Base-by-base conservation (phyloP, 129 eudicot species). In the Artemisia annua region DNA sequence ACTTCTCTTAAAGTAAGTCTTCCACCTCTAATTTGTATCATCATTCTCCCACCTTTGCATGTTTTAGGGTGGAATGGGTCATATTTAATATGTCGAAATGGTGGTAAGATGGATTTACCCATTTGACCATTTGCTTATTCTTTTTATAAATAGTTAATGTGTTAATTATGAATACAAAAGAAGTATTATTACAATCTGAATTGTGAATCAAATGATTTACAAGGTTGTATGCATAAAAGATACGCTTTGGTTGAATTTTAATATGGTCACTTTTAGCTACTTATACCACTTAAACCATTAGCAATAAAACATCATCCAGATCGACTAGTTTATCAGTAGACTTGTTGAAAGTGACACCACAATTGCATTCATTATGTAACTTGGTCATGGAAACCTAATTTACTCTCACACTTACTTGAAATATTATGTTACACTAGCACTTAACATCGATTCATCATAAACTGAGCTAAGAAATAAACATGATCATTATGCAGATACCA, bases 1-100 rank as follows among this genome's bases (percentile, higher is more conserved):
- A 62, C 86, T 49, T 86, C 96, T 54, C 72, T 90, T 77, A 85
- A 90, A 71, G 98, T 86, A 85, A 82, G 89, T 68, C 1, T 44
- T 26, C 67, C 39, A 48, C 20, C 24, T 71, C 59, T 13, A 65
- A 13, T 77, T 35, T 28, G 15, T 22, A 57, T 19, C 1, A 10
- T 56, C 22, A 18, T 56, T 58, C 55, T 73, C 12, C 20, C n/a
- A 19, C 5, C 1, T 46, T 7, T 43, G 12, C 53, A 72, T 9
- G 52, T 60, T 17, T 50, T 52, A 6, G 43, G 17, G 12, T 22
- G 39, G 20, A 58, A 20, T 19, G 24, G 35, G 32, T 20, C 63
- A 20, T 19, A 12, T 19, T 18, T 20, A 58, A 30, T 58, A 11
- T 14, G 74, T 69, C 17, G 74, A 17, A 54, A 70, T 3, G 2